Conservation (phyloP, 768 basidiomycete species). For the Xerocomellus chrysenteron region DNA sequence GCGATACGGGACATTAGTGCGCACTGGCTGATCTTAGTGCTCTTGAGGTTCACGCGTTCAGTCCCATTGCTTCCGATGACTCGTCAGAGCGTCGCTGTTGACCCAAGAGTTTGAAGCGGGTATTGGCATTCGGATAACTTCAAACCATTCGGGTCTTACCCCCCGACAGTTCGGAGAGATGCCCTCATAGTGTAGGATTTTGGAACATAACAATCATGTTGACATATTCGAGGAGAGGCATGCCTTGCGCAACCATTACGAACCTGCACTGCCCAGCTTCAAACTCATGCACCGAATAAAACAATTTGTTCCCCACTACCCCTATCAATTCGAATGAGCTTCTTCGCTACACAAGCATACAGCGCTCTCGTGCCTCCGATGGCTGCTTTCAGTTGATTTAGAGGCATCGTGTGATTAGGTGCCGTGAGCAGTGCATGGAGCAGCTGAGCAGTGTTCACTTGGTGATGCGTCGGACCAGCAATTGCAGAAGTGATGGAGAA, state of each 20-base stretch:
- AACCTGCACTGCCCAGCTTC: neutral
- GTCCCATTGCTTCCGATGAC: neutral
- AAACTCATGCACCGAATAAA: conserved; percentile 52
- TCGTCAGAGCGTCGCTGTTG: neutral
- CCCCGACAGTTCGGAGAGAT: neutral
- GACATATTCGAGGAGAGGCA: neutral
- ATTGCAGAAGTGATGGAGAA: conserved; percentile 44
- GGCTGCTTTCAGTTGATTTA: conserved; percentile 61
- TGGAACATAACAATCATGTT: neutral
- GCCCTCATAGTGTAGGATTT: neutral
- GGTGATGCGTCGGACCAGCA: conserved; percentile 57
- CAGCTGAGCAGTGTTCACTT: conserved; percentile 68
- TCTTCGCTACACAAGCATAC: conserved; percentile 80
- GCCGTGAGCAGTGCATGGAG: conserved; percentile 57
- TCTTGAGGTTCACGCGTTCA: neutral
- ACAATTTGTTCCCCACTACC: conserved; percentile 74
- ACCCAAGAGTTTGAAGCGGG: neutral
- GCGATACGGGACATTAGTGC: neutral
- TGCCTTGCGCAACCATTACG: neutral
- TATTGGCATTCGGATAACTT: neutral
- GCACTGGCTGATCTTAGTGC: neutral
- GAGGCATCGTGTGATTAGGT: conserved; percentile 54
- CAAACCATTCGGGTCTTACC: neutral
- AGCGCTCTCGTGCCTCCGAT: conserved; percentile 62
- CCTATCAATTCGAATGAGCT: conserved; percentile 73